Evolutionary conservation across 1,284 basidiomycete species (phyloP), one percentile per base, ranked within the genome.

Genomic region (Pascua sp.): DNA sequence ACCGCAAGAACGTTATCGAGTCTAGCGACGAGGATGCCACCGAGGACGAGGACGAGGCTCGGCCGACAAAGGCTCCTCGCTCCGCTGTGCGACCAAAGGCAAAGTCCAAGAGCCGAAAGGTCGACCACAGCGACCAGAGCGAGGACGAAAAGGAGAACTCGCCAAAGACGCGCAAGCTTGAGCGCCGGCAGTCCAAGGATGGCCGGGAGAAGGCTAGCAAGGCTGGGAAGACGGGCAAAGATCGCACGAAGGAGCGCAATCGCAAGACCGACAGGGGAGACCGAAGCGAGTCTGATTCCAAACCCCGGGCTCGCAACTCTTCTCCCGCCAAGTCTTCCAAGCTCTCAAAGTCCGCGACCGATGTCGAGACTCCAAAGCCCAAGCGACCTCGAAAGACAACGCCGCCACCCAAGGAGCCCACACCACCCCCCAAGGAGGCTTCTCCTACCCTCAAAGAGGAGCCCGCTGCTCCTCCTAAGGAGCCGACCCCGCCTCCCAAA

Each of bases 401-500:
- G 18, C 57, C 53, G 16, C 62, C 53, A 41, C 55, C 48, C 15
- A 58, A 46, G 57, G 61, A 63, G 53, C 65, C 59, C 16, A 69
- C 55, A 37, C 68, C 61, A 36, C 66, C 62, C 53, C 66, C 24
- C 46, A 58, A 47, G 42, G 13, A 49, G 17, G 17, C 32, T 2
- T 16, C 42, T 17, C 49, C 55, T 13, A n/a, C 43, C 11, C n/a
- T 24, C 17, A 51, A 51, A 16, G 42, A 38, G 11, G 38, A 44
- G 37, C 36, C 42, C 15, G 32, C 51, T 8, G 18, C 51, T 24
- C 12, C 46, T 3, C 47, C 13, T 47, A 41, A 51, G 62, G 67
- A 54, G 56, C 64, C 47, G 49, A 64, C 56, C 41, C 59, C 56
- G 57, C 66, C 62, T 54, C 39, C 36, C 36, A 67, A 53, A 59